Conservation (phyloP, 768 basidiomycete genomes). For the Pulveroboletus sp. region DNA sequence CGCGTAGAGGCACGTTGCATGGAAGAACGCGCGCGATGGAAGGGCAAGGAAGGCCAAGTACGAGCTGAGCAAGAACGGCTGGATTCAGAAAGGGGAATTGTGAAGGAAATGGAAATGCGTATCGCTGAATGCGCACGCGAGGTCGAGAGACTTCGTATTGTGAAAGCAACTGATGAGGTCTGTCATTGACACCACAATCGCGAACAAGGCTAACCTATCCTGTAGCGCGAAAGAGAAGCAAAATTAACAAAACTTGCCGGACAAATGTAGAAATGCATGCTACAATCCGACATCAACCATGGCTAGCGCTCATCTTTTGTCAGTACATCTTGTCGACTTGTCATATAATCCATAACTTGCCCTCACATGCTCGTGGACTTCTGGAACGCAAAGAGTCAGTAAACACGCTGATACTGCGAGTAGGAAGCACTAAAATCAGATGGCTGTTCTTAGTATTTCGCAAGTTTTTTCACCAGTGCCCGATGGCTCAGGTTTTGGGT, state of each 20-base stretch:
- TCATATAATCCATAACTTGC: not conserved
- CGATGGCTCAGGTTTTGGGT: slow-evolving; percentile 29
- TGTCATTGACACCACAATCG: slow-evolving; percentile 9
- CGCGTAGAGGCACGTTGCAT: slow-evolving; percentile 44
- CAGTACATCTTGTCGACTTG: not conserved
- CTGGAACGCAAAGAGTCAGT: slow-evolving; percentile 14
- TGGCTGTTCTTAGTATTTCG: slow-evolving; percentile 36
- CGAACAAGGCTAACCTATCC: slow-evolving; percentile 2
- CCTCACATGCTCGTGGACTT: not conserved
- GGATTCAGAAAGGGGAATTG: slow-evolving; percentile 49
- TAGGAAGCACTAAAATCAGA: slow-evolving; percentile 28
- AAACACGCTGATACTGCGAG: not conserved
- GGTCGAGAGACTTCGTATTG: slow-evolving; percentile 61
- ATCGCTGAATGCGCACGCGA: slow-evolving; percentile 73
- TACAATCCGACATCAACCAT: not conserved
- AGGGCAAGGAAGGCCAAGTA: slow-evolving; percentile 48
- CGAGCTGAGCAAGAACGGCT: slow-evolving; percentile 46
- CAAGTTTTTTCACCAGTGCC: slow-evolving; percentile 30
- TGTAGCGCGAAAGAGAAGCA: slow-evolving; percentile 53
- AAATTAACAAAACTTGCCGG: slow-evolving; percentile 41
- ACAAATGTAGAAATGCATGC: slow-evolving; percentile 3
- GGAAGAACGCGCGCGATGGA: slow-evolving; percentile 59
- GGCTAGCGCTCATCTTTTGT: not conserved
- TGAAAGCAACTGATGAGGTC: slow-evolving; percentile 68
- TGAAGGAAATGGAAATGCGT: slow-evolving; percentile 56